Base-by-base conservation (phyloP, 768 basidiomycete species). In the Lentinula detonsa region DNA sequence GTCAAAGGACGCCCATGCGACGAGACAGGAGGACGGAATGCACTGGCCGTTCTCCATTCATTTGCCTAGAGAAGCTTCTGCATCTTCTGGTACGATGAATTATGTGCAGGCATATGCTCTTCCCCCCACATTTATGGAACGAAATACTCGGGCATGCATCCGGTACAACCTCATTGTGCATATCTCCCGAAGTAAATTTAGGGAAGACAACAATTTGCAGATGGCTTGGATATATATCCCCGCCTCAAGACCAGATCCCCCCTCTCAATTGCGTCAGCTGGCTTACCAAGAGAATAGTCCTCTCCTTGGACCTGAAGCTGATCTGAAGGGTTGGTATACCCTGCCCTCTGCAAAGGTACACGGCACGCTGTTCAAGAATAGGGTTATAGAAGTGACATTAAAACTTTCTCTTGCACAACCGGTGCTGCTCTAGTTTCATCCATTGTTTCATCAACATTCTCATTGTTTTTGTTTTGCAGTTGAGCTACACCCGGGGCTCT, bases 301-400 rank as follows among this genome's bases (percentile, higher is more conserved):
- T n/a, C 63, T 77, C 16, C 67, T 72, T 15, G 73, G 73, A 15
- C 79, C 76, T 13, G 67, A 70, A 7, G 65, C 66, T 21, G 78
- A 79, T 66, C 72, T 76, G 37, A 72, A 74, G 40, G 77, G 78
- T 23, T 80, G 78, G 78, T 64, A 72, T 45, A 65, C 68, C n/a
- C 53, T 69, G 1, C 64, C 68, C 16, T 61, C 69, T 35, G 53
- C 70, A 16, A 65, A 62, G 39, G 57, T 76, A 15, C 60, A 64
- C 46, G 76, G 74, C 1, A 73, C 54, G 43, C 50, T 75, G 8
- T 71, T 74, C 53, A 69, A 65, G 33, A 53, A 65, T 35, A 72
- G 71, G 18, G 34, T 64, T n/a, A 66, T 73, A 4, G 67, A 71
- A 55, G 65, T 74, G 13, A 67, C 65, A 21, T 15, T 61, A 3